These are phyloP conservation scores for Leccinellum luteum DNA, from an alignment of 768 basidiomycete species.

Conservation along the genomic window DNA sequence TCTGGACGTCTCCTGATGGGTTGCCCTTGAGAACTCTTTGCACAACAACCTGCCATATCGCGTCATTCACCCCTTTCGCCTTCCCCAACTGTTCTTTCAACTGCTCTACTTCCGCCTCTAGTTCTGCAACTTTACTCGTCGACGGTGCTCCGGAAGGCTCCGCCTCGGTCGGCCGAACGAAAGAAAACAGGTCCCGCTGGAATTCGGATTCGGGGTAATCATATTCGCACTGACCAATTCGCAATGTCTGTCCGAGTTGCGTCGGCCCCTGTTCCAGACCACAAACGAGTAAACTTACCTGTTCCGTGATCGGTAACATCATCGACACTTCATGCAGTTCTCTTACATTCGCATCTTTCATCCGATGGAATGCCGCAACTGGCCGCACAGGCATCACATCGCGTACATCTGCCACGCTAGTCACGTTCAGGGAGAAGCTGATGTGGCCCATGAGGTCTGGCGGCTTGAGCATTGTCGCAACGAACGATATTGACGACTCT, in stretches of 20 bases:
- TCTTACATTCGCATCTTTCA: constrained; percentile 62
- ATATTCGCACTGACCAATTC: constrained; percentile 19
- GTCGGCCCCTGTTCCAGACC: background rate
- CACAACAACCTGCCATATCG: constrained; percentile 89
- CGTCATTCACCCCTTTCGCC: constrained; percentile 90
- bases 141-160: constrained; percentile 36
- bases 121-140: constrained; percentile 58
- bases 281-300: constrained; percentile 31
- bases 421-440: constrained; percentile 46
- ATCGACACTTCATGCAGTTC: constrained; percentile 70
- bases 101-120: constrained; percentile 68
- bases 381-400: constrained; percentile 66
- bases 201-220: constrained; percentile 55
- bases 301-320: constrained; percentile 48
- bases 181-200: constrained; percentile 62
- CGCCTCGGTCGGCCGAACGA: constrained; percentile 46
- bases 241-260: constrained; percentile 14
- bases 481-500: constrained; percentile 63
- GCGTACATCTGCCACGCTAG: constrained; percentile 38
- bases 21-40: constrained; percentile 48
- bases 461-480: constrained; percentile 81
- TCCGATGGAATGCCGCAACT: constrained; percentile 69
- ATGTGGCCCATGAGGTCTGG: constrained; percentile 83
- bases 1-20: background rate
- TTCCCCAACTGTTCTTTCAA: constrained; percentile 71